Evolutionary conservation across 2,329 filamentous ascomycete genomes (phyloP), one percentile per base, ranked within the genome.

Genomic region (Fusarium globosum): DNA sequence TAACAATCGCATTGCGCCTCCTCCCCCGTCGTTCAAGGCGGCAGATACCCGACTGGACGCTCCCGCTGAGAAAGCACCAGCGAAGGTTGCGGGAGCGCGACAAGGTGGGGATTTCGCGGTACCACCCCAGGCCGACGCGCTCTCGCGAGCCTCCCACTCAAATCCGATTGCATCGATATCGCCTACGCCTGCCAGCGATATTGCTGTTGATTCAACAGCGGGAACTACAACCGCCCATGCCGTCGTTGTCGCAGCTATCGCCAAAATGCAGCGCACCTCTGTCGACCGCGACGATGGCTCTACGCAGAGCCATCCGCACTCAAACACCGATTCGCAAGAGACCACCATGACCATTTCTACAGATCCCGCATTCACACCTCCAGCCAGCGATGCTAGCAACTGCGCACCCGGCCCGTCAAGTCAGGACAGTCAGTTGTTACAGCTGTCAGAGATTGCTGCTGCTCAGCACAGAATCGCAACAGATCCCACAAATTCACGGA

Each of bases 401-500:
- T 76, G 74, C 52, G 69, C 67, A 51, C 72, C 55, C 20, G 76
- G 70, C 28, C 76, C 68, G 43, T 79, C 69, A 39, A 87, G 88
- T 72, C 88, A 88, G 71, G 85, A 87, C 41, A 89, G 85, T 38
- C 89, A 91, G 76, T 78, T 91, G 53, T 82, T 88, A 21, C 87
- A 88, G 68, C 82, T 90, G n/a, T 90, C 89, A 11, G 85, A 89
- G 69, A 82, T 90, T 61, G 89, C 89, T 35, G 88, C 89, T 42
- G 83, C 83, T 38, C 86, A 88, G 79, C 83, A 87, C 72, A 86
- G 85, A 78, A 85, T 89, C 77, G 78, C 71, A 33, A 77, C 86
- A 79, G 74, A 73, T 41, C 75, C 49, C 26, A 65, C 66, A 46
- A 71, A 80, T 39, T 86, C 87, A 42, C 89, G 90, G 70, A 97